Base-by-base conservation (phyloP, 23 red algal species). In the Gracilaria gracilis region DNA sequence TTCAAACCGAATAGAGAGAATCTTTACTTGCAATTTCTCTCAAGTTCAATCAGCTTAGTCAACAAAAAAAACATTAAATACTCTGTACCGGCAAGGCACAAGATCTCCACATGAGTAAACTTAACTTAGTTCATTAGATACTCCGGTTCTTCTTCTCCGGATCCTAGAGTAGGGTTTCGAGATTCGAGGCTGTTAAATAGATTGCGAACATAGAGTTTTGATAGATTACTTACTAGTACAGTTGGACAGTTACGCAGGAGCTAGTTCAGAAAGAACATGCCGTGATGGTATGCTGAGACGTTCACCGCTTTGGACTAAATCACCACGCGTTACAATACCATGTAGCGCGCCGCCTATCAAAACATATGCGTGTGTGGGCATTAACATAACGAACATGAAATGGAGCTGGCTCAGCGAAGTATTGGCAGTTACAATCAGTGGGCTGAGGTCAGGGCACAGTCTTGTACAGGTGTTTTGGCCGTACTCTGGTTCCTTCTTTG, bases 341-440 rank as follows among this genome's bases (percentile, higher is more conserved):
- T 91, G 82, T 50, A 99, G 75, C 21, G 61, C 61, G 17, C 97
- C 97, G 14, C 37, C 83, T 33, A 79, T 61, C 4, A 93, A 81
- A 34, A 99, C 97, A 58, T 86, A 95, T 17, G 91, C 91, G 85
- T 93, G 89, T 35, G 91, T 95, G 42, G 97, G 97, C 97, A 99
- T 99, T 15, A 99, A 78, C 97, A 99, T 99, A 24, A 99, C 97
- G 81, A 99, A 99, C 80, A 99, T 94, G 42, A 99, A 96, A 53
- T 99, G 97, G 1, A 99, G 72, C 67, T 95, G 97, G 61, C 97
- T 84, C 32, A 99, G 49, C 25, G 70, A 44, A 9, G 94, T 95
- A 71, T 95, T 91, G 37, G 87, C 90, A 29, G 97, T 95, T 33
- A 98, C 93, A 36, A 94, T 42, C 62, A 98, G 53, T 23, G 97